Evolutionary conservation across 768 basidiomycete species (phyloP).

Genomic region (Omphalotus guepiniiformis): DNA sequence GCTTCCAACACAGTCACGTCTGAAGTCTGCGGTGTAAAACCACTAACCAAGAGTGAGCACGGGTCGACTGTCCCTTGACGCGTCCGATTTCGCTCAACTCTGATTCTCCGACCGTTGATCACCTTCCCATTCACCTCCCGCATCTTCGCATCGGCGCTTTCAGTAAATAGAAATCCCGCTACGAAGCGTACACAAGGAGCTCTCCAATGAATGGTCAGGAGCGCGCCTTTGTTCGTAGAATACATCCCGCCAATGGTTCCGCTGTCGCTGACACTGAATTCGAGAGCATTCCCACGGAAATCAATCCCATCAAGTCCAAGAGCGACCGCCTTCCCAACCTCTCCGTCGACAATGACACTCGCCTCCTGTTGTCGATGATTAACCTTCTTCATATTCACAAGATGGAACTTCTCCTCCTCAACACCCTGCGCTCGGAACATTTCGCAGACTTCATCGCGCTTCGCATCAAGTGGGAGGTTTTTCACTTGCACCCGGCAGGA

Average conservation of each 20-base stretch:
- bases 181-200: slow-evolving; percentile 42
- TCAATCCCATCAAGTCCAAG: slow-evolving; percentile 43
- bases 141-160: slow-evolving; percentile 30
- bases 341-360: slow-evolving; percentile 37
- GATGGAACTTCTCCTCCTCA: slow-evolving; percentile 26
- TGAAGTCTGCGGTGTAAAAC: slow-evolving; percentile 30
- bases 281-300: slow-evolving; percentile 39
- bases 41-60: slow-evolving; percentile 38
- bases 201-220: slow-evolving; percentile 49
- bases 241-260: slow-evolving; percentile 37
- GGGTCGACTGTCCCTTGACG: slow-evolving; percentile 28
- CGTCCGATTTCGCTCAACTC: slow-evolving; percentile 38
- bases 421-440: slow-evolving; percentile 44
- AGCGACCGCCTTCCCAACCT: slow-evolving; percentile 38
- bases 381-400: slow-evolving; percentile 27
- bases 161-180: slow-evolving; percentile 35
- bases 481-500: slow-evolving; percentile 42
- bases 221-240: slow-evolving; percentile 27
- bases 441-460: slow-evolving; percentile 33
- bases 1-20: slow-evolving; percentile 19
- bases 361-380: slow-evolving; percentile 32
- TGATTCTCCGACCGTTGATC: slow-evolving; percentile 41
- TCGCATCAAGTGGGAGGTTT: slow-evolving; percentile 39
- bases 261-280: slow-evolving; percentile 37
- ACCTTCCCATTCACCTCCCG: slow-evolving; percentile 30